These are phyloP conservation scores for Daedaleopsis nitida DNA, from an alignment of 768 basidiomycete species.

Conservation along the genomic window DNA sequence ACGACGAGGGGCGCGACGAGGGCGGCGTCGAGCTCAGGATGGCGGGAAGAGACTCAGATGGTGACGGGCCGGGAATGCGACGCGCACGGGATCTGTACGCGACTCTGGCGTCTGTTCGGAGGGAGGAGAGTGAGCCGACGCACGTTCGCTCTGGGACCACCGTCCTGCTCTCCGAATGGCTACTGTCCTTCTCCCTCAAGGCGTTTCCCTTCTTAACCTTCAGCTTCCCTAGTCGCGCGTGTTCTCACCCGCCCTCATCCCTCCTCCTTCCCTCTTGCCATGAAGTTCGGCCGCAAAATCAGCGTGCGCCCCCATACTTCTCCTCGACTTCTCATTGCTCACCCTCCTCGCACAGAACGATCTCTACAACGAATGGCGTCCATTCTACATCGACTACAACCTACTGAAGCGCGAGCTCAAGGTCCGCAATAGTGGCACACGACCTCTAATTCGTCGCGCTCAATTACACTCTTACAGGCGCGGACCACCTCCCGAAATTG, in stretches of 20 bases:
- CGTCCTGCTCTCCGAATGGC: not conserved
- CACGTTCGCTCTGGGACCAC: constrained; percentile 8
- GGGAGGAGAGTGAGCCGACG: not conserved
- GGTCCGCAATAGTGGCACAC: constrained; percentile 38
- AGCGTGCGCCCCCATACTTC: constrained; percentile 42
- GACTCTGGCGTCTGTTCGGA: not conserved
- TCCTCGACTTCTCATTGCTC: not conserved
- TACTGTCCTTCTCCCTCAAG: not conserved
- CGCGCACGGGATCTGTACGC: not conserved
- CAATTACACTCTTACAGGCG: constrained; percentile 33
- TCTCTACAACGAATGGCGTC: constrained; percentile 88
- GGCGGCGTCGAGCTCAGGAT: not conserved
- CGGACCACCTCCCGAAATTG: constrained; percentile 62
- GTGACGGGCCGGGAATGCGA: constrained; percentile 6
- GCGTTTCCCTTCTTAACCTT: not conserved
- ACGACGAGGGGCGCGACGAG: not conserved
- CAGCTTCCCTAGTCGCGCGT: not conserved
- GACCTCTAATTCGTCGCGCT: constrained; percentile 9
- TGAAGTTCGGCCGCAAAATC: constrained; percentile 87
- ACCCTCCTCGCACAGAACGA: constrained; percentile 56
- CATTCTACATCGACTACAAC: constrained; percentile 90
- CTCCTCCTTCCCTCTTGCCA: constrained; percentile 30
- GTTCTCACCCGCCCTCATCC: not conserved
- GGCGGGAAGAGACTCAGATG: not conserved
- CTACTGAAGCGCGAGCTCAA: constrained; percentile 89